phyloP scores from a whole-genome alignment of 768 basidiomycete genomes.

The Pisolithus orientalis region DNA sequence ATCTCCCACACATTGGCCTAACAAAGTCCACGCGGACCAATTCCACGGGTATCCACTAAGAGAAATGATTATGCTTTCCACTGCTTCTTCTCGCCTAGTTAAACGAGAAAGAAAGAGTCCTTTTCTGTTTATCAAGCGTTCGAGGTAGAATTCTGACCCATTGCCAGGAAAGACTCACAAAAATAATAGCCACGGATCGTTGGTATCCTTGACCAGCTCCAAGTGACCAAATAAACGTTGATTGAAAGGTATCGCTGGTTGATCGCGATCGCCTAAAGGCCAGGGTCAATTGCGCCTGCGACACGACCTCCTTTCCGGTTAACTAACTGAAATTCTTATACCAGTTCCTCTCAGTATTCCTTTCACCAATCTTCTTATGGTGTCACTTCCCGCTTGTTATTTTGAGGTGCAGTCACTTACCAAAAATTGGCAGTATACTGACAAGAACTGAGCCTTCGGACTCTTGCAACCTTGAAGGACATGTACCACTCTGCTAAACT shows the following conservation, averaged over 20 bases:
- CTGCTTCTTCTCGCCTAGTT: constrained; percentile 77
- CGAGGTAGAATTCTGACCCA: constrained; percentile 1
- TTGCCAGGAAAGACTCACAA: constrained; percentile 45
- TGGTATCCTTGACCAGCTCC: constrained; percentile 46
- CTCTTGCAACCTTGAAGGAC: constrained; percentile 61
- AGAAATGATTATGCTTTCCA: constrained; percentile 72
- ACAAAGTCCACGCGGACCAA: constrained; percentile 86
- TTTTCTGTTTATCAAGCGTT: constrained; percentile 45
- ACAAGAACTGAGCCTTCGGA: constrained; percentile 68
- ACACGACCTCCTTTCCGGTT: neutral
- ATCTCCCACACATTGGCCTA: constrained; percentile 75
- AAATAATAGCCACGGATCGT: constrained; percentile 81
- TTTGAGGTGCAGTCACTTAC: constrained; percentile 41
- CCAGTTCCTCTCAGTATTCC: constrained; percentile 77
- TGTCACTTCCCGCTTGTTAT: constrained; percentile 3
- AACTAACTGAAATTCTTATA: constrained; percentile 71
- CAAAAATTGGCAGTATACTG: constrained; percentile 76
- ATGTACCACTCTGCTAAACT: constrained; percentile 68
- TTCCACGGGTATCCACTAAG: constrained; percentile 84
- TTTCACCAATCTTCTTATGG: constrained; percentile 65
- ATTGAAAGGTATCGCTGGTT: constrained; percentile 64
- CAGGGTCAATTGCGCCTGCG: constrained; percentile 1
- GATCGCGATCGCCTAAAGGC: constrained; percentile 56
- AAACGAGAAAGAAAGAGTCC: constrained; percentile 78
- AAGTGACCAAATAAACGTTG: constrained; percentile 51